Evolutionary conservation across 2,329 filamentous ascomycete species (phyloP), one percentile per base, ranked within the genome.

Genomic region (Aspergillus brasiliensis): DNA sequence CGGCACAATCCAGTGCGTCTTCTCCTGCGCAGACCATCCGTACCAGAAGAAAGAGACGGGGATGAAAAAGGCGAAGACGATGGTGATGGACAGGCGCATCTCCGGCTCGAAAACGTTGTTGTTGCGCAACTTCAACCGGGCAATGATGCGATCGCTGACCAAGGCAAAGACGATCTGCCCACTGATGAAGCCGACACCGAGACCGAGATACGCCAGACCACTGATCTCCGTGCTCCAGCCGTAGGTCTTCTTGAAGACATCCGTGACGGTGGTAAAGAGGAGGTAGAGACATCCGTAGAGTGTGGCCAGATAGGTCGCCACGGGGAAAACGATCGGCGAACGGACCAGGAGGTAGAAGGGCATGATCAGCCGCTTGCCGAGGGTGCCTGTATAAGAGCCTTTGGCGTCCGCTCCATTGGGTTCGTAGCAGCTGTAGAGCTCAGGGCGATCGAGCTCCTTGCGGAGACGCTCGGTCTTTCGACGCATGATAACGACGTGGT

Each of bases 1-100:
- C 0, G 84, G 84, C 13, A 86, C 77, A 25, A 87, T 82, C 82
- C 83, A 87, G 65, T 84, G 82, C 0, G 79, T 73, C 2, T 76
- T 67, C 37, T 78, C 73, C 46, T 86, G 73, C 0, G 83, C 83
- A 2, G 79, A 75, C 83, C 84, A 87, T 31, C 84, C 84, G 62
- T 86, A 86, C 75, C 82, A 81, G 64, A 86, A 81, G 3, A 87
- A 76, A 8, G 84, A 83, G 49, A 82, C 70, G 0, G 84, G 83
- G 1, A 86, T 78, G 31, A 85, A 75, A 1, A 84, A 66, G 1
- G 80, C 79, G 2, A 82, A 82, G 40, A 82, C 76, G 56, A 85
- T 80, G 73, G 87, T 84, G 2, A 82, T 77, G 0, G 83, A 81
- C 0, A 84, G 71, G 0, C 82, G 76, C 65, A 79, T 77, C 61